Conservation (phyloP, 352 stramenopile genomes). For the Pythium aristosporum region DNA sequence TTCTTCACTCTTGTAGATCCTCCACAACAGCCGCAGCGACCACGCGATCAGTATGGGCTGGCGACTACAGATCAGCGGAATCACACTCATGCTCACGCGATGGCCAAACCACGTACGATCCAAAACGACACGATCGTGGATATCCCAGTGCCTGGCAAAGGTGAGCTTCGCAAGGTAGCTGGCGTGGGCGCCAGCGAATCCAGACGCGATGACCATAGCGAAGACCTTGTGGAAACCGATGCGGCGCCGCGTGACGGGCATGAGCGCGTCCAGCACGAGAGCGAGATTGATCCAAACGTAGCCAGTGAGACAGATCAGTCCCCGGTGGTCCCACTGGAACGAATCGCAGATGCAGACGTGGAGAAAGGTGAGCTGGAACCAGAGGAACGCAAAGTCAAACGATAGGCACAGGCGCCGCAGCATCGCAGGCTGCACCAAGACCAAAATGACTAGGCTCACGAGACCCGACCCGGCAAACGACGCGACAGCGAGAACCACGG, state of each 20-base stretch:
- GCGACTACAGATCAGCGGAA: constrained; percentile 21
- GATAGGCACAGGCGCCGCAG: constrained; percentile 23
- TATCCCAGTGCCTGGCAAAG: neutral
- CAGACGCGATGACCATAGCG: constrained; percentile 7
- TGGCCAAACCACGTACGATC: neutral
- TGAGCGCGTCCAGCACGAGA: constrained; percentile 25
- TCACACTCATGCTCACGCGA: constrained; percentile 4
- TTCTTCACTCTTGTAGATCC: constrained; percentile 7
- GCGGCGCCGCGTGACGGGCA: constrained; percentile 9
- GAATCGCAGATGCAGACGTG: constrained; percentile 29
- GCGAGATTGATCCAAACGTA: constrained; percentile 32
- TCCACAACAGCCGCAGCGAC: constrained; percentile 24
- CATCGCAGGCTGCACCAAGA: constrained; percentile 24
- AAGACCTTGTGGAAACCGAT: constrained; percentile 16
- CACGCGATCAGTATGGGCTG: constrained; percentile 21
- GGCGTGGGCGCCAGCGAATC: neutral
- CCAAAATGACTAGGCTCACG: neutral
- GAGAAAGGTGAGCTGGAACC: constrained; percentile 27
- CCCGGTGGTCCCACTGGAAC: constrained; percentile 26
- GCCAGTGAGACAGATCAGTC: constrained; percentile 9
- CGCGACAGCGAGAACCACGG: neutral
- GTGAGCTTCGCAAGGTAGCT: constrained; percentile 17
- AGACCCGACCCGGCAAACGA: neutral
- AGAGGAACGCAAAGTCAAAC: constrained; percentile 38
- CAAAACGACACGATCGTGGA: constrained; percentile 17